Evolutionary conservation across 352 stramenopile species (phyloP), one percentile per base, ranked within the genome.

Genomic region (Globisporangium abappressorium): DNA sequence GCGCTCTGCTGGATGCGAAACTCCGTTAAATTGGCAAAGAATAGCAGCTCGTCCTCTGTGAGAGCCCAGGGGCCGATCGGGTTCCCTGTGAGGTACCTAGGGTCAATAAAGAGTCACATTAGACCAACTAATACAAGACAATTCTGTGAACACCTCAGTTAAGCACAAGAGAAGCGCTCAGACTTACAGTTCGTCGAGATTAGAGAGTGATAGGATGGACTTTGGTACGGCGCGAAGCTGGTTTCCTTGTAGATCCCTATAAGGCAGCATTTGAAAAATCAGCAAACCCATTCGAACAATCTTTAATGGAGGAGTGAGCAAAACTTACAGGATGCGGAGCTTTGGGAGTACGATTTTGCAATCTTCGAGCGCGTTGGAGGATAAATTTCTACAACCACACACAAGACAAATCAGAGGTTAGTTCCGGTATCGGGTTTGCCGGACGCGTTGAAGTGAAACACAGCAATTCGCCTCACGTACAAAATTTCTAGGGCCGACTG

Each of bases 1-100:
- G 73, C 70, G n/a, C 69, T 79, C 53, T 85, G 78, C 15, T 85
- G 70, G 34, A 79, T 71, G 15, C 6, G 30, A 26, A 85, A 78
- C 8, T 46, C 53, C 20, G 64, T 66, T 22, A 85, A 61, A 20
- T 70, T 71, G 2, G 58, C 70, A 2, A 85, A 51, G 43, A 85
- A 85, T 2, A 38, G 55, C 30, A 77, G 72, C n/a, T 85, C 62
- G 0, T 68, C 33, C 5, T 55, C 14, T 0, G 73, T 57, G 5
- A 79, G 57, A 20, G 55, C 54, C 64, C 61, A 79, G 3, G 78
- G 78, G 20, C 73, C 70, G 15, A 85, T 71, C 5, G 70, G 70
- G 28, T 85, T 85, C 56, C 63, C 70, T 4, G 61, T 72, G 4
- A 85, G 33, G 33, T 78, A 67, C 9, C 77, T 84, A 22, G 2